These are phyloP conservation scores for Fusarium longipes DNA, from an alignment of 2,329 filamentous ascomycete genomes.

Conservation along the genomic window DNA sequence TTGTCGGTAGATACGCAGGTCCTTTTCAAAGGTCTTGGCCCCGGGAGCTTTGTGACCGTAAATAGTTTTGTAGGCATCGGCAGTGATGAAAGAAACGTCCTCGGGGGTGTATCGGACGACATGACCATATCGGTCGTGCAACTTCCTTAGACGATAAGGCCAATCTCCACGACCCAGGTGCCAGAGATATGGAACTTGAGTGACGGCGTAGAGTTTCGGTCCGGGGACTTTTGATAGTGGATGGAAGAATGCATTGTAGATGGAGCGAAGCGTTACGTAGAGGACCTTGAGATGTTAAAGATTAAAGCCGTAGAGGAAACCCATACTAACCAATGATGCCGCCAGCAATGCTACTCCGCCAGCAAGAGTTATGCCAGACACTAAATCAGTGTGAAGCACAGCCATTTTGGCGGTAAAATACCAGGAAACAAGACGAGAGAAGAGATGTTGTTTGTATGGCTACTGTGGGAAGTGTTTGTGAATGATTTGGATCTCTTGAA, in stretches of 20 bases:
- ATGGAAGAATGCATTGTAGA: slow-evolving; percentile 9
- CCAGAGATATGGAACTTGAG: slow-evolving; percentile 1
- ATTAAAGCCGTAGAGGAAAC: accelerated
- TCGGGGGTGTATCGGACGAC: not conserved
- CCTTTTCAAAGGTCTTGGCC: not conserved
- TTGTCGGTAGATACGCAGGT: slow-evolving; percentile 4
- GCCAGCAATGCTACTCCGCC: not conserved
- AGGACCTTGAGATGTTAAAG: not conserved
- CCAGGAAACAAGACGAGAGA: not conserved
- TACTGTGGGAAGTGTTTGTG: not conserved
- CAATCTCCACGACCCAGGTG: not conserved
- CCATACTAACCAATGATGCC: not conserved
- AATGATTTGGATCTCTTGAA: not conserved
- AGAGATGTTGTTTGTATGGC: not conserved
- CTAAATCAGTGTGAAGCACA: not conserved
- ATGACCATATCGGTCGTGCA: slow-evolving; percentile 8
- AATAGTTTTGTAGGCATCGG: not conserved
- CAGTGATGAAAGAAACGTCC: slow-evolving; percentile 18
- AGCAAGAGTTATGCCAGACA: not conserved
- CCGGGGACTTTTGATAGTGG: slow-evolving; percentile 13
- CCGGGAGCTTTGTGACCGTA: slow-evolving; percentile 1
- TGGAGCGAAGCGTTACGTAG: not conserved
- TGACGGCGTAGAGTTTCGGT: not conserved
- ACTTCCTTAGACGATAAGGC: not conserved
- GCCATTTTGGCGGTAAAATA: not conserved